Evolutionary conservation across 108 stramenopile genomes (phyloP).

Genomic region (Nannochloropsis salina): DNA sequence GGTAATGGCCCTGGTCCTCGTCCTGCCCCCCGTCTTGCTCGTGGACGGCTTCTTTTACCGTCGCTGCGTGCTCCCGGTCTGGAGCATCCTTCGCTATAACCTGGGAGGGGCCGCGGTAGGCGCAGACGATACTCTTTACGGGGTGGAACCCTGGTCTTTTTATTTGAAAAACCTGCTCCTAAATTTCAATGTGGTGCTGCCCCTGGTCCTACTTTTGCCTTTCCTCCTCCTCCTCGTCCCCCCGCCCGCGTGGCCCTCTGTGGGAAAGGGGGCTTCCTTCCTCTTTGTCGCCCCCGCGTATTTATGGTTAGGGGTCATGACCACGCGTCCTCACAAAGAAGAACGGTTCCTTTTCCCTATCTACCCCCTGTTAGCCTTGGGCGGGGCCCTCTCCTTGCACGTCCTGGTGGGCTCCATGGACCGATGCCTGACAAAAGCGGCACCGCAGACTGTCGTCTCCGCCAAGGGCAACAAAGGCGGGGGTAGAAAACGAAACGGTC

Average conservation of each 20-base stretch:
- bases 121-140: slow-evolving; percentile 73
- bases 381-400: slow-evolving; percentile 47
- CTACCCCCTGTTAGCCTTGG: slow-evolving; percentile 63
- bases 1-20: background rate
- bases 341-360: slow-evolving; percentile 86
- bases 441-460: background rate
- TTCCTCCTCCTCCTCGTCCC: background rate
- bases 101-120: slow-evolving; percentile 73
- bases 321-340: slow-evolving; percentile 89
- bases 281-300: slow-evolving; percentile 59
- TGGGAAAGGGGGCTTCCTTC: background rate
- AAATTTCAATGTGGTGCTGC: slow-evolving; percentile 70
- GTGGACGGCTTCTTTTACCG: slow-evolving; percentile 30
- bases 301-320: slow-evolving; percentile 72
- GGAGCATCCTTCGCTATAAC: slow-evolving; percentile 54
- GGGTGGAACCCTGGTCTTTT: slow-evolving; percentile 79
- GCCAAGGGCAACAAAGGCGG: slow-evolving; percentile 2
- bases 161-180: slow-evolving; percentile 88
- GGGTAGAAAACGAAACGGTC: slow-evolving; percentile 8
- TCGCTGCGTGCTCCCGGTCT: slow-evolving; percentile 30
- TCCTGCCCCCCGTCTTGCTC: background rate
- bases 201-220: slow-evolving; percentile 53
- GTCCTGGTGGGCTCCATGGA: background rate
- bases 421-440: background rate
- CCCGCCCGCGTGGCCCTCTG: background rate